Percentiles rank a stretch among this genome's conserved stretches.
Evolutionary conservation across 768 basidiomycete genomes (phyloP).

Genomic region (Leccinum olivaceopallidum): DNA sequence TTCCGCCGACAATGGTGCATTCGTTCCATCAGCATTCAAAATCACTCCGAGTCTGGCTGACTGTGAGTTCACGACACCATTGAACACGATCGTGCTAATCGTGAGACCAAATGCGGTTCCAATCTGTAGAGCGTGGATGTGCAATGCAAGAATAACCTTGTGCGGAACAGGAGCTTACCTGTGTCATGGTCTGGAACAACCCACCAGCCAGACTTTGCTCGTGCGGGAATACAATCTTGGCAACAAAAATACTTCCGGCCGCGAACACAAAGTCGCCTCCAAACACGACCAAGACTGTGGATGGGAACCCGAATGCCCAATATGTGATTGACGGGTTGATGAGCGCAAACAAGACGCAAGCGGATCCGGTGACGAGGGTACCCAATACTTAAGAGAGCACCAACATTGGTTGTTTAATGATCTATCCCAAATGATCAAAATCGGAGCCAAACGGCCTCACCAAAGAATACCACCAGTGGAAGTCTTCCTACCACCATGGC

Average conservation of each 20-base stretch:
- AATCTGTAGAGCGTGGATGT: conserved; percentile 39
- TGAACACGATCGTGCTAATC: conserved; percentile 69
- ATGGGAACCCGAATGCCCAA: conserved; percentile 76
- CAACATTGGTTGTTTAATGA: conserved; percentile 7
- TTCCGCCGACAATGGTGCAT: conserved; percentile 37
- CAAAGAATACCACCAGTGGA: conserved; percentile 55
- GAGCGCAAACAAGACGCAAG: conserved; percentile 66
- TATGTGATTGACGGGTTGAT: conserved; percentile 58
- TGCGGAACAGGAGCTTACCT: conserved; percentile 39
- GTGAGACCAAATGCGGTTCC: conserved; percentile 72
- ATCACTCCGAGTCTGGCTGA: conserved; percentile 34
- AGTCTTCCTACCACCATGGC: conserved; percentile 58
- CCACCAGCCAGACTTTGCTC: conserved; percentile 80
- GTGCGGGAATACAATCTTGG: conserved; percentile 61
- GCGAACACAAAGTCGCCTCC: conserved; percentile 81
- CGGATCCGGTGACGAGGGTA: conserved; percentile 54
- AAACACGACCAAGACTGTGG: conserved; percentile 61
- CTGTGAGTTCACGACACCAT: conserved; percentile 44
- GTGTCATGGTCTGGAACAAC: conserved; percentile 77
- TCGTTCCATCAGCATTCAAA: conserved; percentile 27
- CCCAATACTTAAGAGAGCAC: conserved; percentile 42
- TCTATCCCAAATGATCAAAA: not conserved
- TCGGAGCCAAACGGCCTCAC: conserved; percentile 34
- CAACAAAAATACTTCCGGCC: conserved; percentile 71
- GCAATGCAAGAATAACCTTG: not conserved